These are phyloP conservation scores for Pythium phragmiticola DNA, from an alignment of 352 stramenopile genomes.

Conservation along the genomic window DNA sequence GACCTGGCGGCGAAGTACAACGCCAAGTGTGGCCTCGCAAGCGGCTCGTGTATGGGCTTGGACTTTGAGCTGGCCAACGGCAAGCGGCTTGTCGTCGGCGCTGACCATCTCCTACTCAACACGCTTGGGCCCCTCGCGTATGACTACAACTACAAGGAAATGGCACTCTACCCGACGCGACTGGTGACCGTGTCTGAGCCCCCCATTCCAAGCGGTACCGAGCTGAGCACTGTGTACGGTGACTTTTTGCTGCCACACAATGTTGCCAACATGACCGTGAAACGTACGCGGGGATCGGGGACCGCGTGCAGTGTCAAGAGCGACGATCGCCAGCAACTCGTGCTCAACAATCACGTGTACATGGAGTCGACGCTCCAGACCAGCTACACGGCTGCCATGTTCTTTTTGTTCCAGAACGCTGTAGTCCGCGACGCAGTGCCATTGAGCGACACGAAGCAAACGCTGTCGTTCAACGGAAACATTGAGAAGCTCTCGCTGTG, in stretches of 20 bases:
- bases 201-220: not conserved
- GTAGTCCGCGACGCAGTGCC: not conserved
- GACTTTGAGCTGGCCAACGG: not conserved
- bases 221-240: not conserved
- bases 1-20: constrained; percentile 1
- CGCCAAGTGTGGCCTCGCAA: not conserved
- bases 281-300: not conserved
- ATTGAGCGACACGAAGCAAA: not conserved
- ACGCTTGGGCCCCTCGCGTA: not conserved
- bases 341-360: constrained; percentile 16
- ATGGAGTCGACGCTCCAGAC: constrained; percentile 13
- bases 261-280: not conserved
- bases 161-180: not conserved
- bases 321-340: not conserved
- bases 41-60: not conserved
- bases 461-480: constrained; percentile 15
- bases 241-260: constrained; percentile 4
- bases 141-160: not conserved
- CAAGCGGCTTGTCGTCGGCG: not conserved
- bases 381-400: constrained; percentile 2
- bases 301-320: not conserved
- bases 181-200: not conserved
- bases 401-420: constrained; percentile 4
- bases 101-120: not conserved
- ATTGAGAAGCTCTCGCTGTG: not conserved